Conservation (phyloP, 2,329 filamentous ascomycete species). For the Cladosporium sp. region DNA sequence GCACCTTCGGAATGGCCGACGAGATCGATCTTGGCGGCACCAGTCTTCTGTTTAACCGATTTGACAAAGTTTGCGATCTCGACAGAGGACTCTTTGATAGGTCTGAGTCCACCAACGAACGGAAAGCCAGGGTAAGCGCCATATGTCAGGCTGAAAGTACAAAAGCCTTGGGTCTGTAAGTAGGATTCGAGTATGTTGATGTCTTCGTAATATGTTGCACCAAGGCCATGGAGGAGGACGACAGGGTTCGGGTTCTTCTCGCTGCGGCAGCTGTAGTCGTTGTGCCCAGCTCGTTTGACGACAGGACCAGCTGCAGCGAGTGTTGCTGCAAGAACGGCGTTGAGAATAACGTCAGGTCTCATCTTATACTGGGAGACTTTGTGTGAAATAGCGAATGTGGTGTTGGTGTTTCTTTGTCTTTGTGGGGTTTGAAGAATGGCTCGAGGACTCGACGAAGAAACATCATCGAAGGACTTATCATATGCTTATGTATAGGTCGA, state of each 20-base stretch:
- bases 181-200: slow-evolving; percentile 29
- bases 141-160: slow-evolving; percentile 32
- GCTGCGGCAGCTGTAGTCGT: slow-evolving; percentile 30
- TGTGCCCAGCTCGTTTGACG: slow-evolving; percentile 22
- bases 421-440: not conserved
- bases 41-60: slow-evolving; percentile 25
- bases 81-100: slow-evolving; percentile 25
- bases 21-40: slow-evolving; percentile 28
- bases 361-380: not conserved
- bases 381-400: not conserved
- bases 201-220: slow-evolving; percentile 33
- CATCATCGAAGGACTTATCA: not conserved
- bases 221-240: slow-evolving; percentile 30
- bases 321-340: not conserved
- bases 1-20: slow-evolving; percentile 32
- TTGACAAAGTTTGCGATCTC: slow-evolving; percentile 29
- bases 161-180: slow-evolving; percentile 27
- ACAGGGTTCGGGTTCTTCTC: slow-evolving; percentile 30
- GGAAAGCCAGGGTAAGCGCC: slow-evolving; percentile 27
- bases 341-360: not conserved
- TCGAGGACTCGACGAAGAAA: not conserved
- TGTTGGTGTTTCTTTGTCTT: not conserved
- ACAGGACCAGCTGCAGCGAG: not conserved
- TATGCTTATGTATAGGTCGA: not conserved
- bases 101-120: slow-evolving; percentile 29